Conservation (phyloP, 305 asterid genomes). For the Fraxinus dipetala region DNA sequence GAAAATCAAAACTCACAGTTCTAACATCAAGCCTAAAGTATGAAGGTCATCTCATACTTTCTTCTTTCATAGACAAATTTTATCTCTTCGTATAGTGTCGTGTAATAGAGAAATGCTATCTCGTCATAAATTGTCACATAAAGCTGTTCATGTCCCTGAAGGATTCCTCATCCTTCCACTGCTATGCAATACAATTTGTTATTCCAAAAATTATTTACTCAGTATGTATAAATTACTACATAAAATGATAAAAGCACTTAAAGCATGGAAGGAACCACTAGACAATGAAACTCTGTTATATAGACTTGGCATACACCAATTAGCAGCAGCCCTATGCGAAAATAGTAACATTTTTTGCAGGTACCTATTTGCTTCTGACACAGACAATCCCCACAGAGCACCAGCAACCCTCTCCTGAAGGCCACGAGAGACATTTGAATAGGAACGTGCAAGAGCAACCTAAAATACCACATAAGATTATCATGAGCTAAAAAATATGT, state of each 20-base stretch:
- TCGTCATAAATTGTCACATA: not conserved
- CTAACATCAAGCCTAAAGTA: not conserved
- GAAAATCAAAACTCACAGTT: not conserved
- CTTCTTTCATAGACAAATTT: not conserved
- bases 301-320: not conserved
- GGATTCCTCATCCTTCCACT: not conserved
- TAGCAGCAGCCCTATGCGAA: slow-evolving; percentile 10
- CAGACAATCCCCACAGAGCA: slow-evolving; percentile 98
- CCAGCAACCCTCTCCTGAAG: slow-evolving; percentile 99
- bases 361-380: slow-evolving; percentile 91
- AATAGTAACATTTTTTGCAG: not conserved
- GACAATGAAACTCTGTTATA: not conserved
- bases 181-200: not conserved
- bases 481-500: not conserved
- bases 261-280: not conserved
- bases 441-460: slow-evolving; percentile 83
- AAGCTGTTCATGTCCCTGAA: not conserved
- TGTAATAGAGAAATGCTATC: not conserved
- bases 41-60: not conserved
- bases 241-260: not conserved
- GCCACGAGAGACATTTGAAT: slow-evolving; percentile 72
- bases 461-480: slow-evolving; percentile 26
- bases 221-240: not conserved
- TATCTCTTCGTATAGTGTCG: not conserved
- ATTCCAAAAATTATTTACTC: not conserved